A percentile compares a stretch with the other conserved stretches of the same genome.
phyloP scores from a whole-genome alignment of 352 stramenopile genomes.

The Aphanomyces invadans region DNA sequence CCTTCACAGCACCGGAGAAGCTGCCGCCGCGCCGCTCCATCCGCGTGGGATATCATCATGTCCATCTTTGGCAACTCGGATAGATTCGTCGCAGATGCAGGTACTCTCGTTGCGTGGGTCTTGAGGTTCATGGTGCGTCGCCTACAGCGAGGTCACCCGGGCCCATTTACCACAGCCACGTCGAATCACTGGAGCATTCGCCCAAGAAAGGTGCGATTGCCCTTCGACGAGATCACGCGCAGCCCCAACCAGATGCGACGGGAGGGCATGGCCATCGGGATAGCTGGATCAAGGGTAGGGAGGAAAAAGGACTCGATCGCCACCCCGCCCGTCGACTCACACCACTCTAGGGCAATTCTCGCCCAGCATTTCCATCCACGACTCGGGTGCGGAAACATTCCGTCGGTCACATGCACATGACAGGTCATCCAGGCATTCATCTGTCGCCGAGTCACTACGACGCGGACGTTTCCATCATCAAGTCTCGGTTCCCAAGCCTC shows the following conservation, averaged over 20 bases:
- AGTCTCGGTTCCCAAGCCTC: conserved; percentile 50
- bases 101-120: no score
- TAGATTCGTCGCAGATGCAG: conserved; percentile 60
- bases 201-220: conserved; percentile 49
- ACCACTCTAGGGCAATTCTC: conserved; percentile 27
- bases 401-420: not conserved
- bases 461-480: conserved; percentile 54
- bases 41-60: conserved; percentile 16
- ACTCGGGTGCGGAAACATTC: conserved; percentile 23
- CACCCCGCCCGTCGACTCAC: no score
- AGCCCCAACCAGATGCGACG: conserved; percentile 48
- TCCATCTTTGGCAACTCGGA: conserved; percentile 72
- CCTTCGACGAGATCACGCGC: conserved; percentile 56
- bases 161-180: conserved; percentile 54
- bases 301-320: no score
- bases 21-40: not conserved
- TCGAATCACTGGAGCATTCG: conserved; percentile 33
- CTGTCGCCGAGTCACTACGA: conserved; percentile 63
- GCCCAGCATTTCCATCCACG: conserved; percentile 15
- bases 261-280: conserved; percentile 67
- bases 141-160: conserved; percentile 64
- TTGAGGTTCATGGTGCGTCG: no score
- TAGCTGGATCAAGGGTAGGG: conserved; percentile 63
- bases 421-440: conserved; percentile 37
- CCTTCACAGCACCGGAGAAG: not conserved